Percentiles rank a stretch among this genome's conserved stretches.
phyloP scores from a whole-genome alignment of 805 yeast species.

The Scheffersomyces lignosus region DNA sequence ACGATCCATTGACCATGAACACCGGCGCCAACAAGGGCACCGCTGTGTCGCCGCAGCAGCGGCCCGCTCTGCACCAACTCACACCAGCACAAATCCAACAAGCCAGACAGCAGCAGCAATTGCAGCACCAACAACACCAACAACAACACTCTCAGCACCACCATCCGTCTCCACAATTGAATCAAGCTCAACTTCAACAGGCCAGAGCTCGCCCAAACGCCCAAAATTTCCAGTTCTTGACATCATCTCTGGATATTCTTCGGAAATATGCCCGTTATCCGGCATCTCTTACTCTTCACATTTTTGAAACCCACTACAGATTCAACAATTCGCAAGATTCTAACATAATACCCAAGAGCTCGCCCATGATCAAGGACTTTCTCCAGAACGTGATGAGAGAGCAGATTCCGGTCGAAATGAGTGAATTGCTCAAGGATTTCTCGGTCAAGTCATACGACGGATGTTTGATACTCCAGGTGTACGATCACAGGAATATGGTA shows the following conservation, averaged over 20 bases:
- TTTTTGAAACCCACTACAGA: conserved; percentile 86
- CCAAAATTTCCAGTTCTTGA: conserved; percentile 56
- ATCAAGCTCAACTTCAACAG: conserved; percentile 19
- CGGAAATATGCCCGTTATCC: conserved; percentile 75
- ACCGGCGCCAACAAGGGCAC: conserved; percentile 3
- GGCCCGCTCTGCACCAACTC: conserved; percentile 3
- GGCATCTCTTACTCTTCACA: conserved; percentile 84
- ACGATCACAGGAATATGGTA: conserved; percentile 70
- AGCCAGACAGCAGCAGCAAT: conserved; percentile 9
- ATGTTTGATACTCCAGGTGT: conserved; percentile 79
- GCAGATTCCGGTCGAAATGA: conserved; percentile 83
- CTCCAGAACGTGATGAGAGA: conserved; percentile 76
- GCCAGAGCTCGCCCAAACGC: conserved; percentile 21
- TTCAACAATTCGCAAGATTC: conserved; percentile 89
- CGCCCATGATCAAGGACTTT: conserved; percentile 77
- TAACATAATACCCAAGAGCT: conserved; percentile 69
- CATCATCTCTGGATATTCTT: conserved; percentile 69
- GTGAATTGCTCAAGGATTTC: conserved; percentile 86
- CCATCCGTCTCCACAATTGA: conserved; percentile 20
- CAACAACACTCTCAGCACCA: conserved; percentile 25
- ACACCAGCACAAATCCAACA: conserved; percentile 12
- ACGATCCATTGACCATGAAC: not conserved
- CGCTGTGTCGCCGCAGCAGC: conserved; percentile 4
- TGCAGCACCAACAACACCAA: conserved; percentile 8
- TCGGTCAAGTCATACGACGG: conserved; percentile 87